phyloP scores from a whole-genome alignment of 2,329 filamentous ascomycete species.

The Pseudopithomyces chartarum region DNA sequence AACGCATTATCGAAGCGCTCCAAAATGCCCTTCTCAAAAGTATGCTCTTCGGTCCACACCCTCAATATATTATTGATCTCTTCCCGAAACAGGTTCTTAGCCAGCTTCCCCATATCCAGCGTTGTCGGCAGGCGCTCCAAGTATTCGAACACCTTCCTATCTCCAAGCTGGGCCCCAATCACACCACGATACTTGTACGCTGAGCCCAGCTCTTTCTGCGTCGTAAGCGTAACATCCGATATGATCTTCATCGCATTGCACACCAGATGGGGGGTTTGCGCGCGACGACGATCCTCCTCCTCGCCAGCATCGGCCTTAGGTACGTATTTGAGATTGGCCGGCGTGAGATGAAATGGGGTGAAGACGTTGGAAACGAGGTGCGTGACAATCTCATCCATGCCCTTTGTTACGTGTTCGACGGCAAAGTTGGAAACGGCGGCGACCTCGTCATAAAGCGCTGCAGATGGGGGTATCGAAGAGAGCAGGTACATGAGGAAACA shows the following conservation, averaged over 20 bases:
- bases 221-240: slow-evolving; percentile 77
- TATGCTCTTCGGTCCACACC: slow-evolving; percentile 39
- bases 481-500: slow-evolving; percentile 84
- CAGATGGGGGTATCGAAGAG: slow-evolving; percentile 77
- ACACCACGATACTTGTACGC: slow-evolving; percentile 80
- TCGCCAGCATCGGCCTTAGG: slow-evolving; percentile 18
- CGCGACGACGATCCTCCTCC: slow-evolving; percentile 25
- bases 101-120: slow-evolving; percentile 77
- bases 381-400: slow-evolving; percentile 89
- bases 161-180: slow-evolving; percentile 73
- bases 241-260: slow-evolving; percentile 74
- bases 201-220: slow-evolving; percentile 30
- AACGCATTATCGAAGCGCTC: slow-evolving; percentile 33
- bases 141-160: slow-evolving; percentile 72
- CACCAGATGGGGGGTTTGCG: slow-evolving; percentile 31
- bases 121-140: slow-evolving; percentile 76
- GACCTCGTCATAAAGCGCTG: slow-evolving; percentile 79
- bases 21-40: slow-evolving; percentile 38
- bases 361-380: slow-evolving; percentile 83
- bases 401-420: slow-evolving; percentile 81
- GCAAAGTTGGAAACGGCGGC: slow-evolving; percentile 87
- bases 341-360: slow-evolving; percentile 73
- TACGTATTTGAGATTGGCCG: slow-evolving; percentile 65
- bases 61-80: slow-evolving; percentile 40
- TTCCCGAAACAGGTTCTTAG: slow-evolving; percentile 61